phyloP scores from a whole-genome alignment of 2,329 filamentous ascomycete genomes.

The Aurifilum marmelostoma region DNA sequence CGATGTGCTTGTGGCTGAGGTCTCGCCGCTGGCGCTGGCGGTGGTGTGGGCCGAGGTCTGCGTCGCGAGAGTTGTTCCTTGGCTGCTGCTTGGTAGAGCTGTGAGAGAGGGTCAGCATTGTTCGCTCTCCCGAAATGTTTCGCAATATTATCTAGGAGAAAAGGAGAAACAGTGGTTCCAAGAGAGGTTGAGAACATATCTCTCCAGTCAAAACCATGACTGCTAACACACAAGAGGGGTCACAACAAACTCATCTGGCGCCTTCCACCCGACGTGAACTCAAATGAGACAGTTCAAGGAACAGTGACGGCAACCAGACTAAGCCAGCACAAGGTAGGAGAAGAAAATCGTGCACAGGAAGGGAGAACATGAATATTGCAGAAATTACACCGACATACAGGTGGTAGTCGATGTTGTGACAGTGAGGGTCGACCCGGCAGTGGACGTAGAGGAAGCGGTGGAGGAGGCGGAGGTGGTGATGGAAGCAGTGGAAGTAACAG shows the following conservation, averaged over 20 bases:
- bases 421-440: constrained; percentile 6
- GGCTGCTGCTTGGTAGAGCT: constrained; percentile 8
- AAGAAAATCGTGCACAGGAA: not conserved
- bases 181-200: not conserved
- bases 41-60: constrained; percentile 16
- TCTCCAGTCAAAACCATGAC: not conserved
- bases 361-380: not conserved
- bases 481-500: constrained; percentile 19
- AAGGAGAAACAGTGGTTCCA: too few species aligned
- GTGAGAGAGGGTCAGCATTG: not conserved
- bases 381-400: constrained; percentile 21
- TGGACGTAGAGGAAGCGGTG: constrained; percentile 24
- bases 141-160: not conserved
- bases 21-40: constrained; percentile 18
- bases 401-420: constrained; percentile 14
- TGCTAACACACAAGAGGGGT: not conserved
- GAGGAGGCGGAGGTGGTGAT: constrained; percentile 29
- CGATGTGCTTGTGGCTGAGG: constrained; percentile 38
- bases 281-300: not conserved
- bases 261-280: not conserved
- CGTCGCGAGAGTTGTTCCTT: constrained; percentile 24
- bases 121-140: not conserved
- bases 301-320: not conserved
- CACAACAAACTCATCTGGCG: not conserved
- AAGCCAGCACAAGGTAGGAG: not conserved